Evolutionary conservation across 768 basidiomycete species (phyloP), one percentile per base, ranked within the genome.

Genomic region (Pholiota conissans): DNA sequence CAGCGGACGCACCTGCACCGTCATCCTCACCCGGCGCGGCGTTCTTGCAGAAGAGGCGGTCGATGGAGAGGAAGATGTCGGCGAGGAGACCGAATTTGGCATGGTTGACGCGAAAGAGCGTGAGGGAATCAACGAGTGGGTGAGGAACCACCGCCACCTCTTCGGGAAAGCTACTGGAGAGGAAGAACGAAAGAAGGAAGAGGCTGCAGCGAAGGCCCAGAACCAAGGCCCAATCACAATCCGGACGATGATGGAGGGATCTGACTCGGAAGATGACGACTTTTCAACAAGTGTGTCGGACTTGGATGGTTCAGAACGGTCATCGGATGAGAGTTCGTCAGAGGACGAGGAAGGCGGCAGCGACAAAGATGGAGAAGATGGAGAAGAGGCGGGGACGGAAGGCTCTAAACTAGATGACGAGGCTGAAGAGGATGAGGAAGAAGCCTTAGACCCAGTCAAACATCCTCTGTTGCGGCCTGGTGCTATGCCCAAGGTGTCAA

Each of bases 21-120:
- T 91, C 30, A 74, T 84, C 46, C 62, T 90, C 59, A 74, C 74
- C 24, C 69, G 80, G 46, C 78, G 74, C 57, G 68, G 61, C 30
- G 52, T 52, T 50, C 61, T 65, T 48, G 57, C 60, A 45, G 60
- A 35, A 52, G 9, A 73, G 65, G 28, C 74, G 27, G 77, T 74
- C 20, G 77, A 73, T 18, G 77, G 68, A 0, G 74, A 71, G 1
- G 81, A 77, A 27, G 79, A 75, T 7, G 74, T 76, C 7, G 79
- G 78, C 0, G 73, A 82, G 45, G 88, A 90, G 67, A 84, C 84
- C 0, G 83, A 84, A 65, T 89, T 92, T 65, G 78, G 80, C 28
- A 84, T 90, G 81, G 79, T 92, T 3, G 90, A 92, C 60, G 83
- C 82, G 26, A 77, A 76, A 61, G 89, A 91, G 66, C 81, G 85